Base-by-base conservation (phyloP, 768 basidiomycete species). In the Fistulinella prunicolor region DNA sequence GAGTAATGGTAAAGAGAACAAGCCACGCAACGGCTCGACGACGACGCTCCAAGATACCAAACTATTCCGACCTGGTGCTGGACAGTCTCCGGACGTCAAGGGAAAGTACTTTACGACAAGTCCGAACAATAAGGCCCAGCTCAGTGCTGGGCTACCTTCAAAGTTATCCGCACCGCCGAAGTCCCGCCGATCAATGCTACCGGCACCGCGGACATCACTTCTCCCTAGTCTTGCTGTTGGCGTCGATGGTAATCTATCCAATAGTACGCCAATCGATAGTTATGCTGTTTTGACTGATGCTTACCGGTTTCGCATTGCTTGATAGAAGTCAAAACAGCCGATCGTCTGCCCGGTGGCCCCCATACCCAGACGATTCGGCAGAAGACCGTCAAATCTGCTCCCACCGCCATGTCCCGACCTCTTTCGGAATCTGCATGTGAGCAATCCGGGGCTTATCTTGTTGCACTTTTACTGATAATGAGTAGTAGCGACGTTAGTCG, bases 1-100 rank as follows among this genome's bases (percentile, higher is more conserved):
- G 10, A 24, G 42, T 23, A 45, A 37, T 40, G 40, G 40, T 20
- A 55, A 64, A 32, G 62, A 62, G 42, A 61, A 61, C 34, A 37
- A 24, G 19, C 2, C 46, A 30, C 34, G 36, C 38, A 38, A 36
- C 3, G 23, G 45, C 40, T 26, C 38, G 34, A 53, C 32, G 19
- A 40, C 28, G 49, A 50, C 45, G 38, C 8, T 35, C 44, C 48
- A 28, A 19, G 4, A 42, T 37, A 37, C 32, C 26, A 30, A 48
- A 16, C 9, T n/a, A 37, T 28, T 41, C 47, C 45, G 41, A 42
- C 44, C 44, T 37, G 21, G 42, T 34, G 44, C 35, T 36, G 49
- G 47, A 39, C 49, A 28, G 3, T 21, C 16, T 9, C 14, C 6
- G 36, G 42, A 37, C 28, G 14, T 46, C 38, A n/a, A 26, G 8